These are phyloP conservation scores for Trichoderma citrinoviride DNA, from an alignment of 2,329 filamentous ascomycete genomes.

Conservation along the genomic window DNA sequence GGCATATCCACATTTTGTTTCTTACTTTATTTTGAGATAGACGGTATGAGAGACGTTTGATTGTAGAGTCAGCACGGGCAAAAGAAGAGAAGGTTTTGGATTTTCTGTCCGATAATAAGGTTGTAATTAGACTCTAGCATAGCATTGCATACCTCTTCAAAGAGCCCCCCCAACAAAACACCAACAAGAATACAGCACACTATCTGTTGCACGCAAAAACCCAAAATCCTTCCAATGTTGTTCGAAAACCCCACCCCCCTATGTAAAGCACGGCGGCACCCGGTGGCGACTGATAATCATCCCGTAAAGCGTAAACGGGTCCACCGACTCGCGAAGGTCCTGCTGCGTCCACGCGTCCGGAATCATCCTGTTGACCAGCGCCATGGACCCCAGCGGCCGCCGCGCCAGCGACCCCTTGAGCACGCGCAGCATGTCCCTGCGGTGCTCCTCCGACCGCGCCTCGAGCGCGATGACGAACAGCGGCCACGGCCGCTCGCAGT, in stretches of 20 bases:
- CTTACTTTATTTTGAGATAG: neutral
- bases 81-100: neutral
- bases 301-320: neutral
- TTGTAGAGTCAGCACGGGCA: neutral
- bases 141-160: neutral
- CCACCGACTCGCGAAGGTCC: constrained; percentile 13
- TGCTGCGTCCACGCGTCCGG: constrained; percentile 16
- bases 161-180: neutral
- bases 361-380: constrained; percentile 11
- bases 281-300: constrained; percentile 13
- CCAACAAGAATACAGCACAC: neutral
- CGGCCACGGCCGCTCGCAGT: constrained; percentile 19
- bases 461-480: constrained; percentile 17
- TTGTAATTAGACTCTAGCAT: constrained; percentile 1
- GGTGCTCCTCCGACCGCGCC: constrained; percentile 13
- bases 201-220: neutral
- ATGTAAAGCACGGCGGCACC: constrained; percentile 17
- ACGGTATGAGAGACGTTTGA: neutral
- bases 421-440: neutral
- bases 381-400: constrained; percentile 8
- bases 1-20: neutral
- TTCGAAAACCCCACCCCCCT: neutral
- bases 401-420: constrained; percentile 5
- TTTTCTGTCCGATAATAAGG: neutral
- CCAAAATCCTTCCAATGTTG: neutral